These are phyloP conservation scores for Solanum habrochaites DNA, from an alignment of 257 asterid species.

Conservation along the genomic window DNA sequence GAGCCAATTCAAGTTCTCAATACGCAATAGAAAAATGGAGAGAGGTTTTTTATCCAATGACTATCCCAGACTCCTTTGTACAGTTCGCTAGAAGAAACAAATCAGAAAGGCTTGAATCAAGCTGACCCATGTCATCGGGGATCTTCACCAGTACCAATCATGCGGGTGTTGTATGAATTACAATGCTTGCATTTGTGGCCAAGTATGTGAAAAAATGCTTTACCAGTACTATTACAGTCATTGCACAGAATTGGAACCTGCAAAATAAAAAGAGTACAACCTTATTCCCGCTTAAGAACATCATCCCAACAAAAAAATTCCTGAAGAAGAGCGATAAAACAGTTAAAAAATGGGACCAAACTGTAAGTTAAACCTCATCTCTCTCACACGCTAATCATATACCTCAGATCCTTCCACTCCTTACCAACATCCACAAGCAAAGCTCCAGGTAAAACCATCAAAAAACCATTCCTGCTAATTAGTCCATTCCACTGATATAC, in stretches of 20 bases:
- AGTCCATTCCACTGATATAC: not conserved
- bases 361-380: not conserved
- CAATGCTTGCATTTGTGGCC: slow-evolving; percentile 85
- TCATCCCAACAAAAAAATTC: not conserved
- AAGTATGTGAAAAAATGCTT: slow-evolving; percentile 52
- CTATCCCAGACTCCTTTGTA: not conserved
- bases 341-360: not conserved
- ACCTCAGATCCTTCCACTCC: not conserved
- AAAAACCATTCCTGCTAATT: not conserved
- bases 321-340: not conserved
- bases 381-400: not conserved
- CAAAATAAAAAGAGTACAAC: not conserved
- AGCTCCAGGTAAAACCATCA: not conserved
- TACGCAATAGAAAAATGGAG: not conserved
- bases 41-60: not conserved
- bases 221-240: slow-evolving; percentile 71
- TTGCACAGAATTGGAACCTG: slow-evolving; percentile 80
- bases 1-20: not conserved
- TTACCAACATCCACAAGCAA: not conserved
- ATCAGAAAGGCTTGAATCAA: not conserved
- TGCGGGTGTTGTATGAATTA: slow-evolving; percentile 70
- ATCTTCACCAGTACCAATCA: slow-evolving; percentile 31
- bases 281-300: not conserved
- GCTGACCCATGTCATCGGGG: slow-evolving; percentile 11
- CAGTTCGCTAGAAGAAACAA: not conserved